Conservation (phyloP, 2,329 filamentous ascomycete species). For the Cadophora malorum region DNA sequence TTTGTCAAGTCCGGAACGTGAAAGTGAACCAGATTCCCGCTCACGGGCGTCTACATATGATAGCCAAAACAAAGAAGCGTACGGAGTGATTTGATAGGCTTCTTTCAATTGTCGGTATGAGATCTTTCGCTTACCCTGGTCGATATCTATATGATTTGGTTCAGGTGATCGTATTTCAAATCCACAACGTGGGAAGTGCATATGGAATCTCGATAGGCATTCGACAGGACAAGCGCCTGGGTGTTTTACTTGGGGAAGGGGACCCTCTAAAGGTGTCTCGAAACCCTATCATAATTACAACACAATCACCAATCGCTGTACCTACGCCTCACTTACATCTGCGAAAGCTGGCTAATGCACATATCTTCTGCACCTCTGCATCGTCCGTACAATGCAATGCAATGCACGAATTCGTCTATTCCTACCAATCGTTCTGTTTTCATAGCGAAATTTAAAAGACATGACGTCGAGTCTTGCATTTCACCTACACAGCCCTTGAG, state of each 20-base stretch:
- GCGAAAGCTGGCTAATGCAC: not conserved
- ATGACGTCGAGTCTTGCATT: constrained; percentile 16
- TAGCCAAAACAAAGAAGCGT: not conserved
- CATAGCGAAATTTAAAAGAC: not conserved
- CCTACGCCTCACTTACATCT: not conserved
- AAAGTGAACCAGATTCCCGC: not conserved
- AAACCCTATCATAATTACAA: too few species aligned
- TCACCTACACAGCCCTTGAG: not conserved
- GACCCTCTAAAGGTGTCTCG: too few species aligned
- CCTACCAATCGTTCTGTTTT: constrained; percentile 30
- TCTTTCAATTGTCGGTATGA: not conserved
- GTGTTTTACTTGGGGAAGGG: too few species aligned
- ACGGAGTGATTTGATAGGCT: not conserved
- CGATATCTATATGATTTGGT: not conserved
- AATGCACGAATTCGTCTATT: constrained; percentile 22
- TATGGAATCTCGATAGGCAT: not conserved
- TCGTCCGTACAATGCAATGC: not conserved
- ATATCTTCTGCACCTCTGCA: not conserved
- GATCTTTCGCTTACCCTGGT: constrained; percentile 12
- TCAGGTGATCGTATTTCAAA: not conserved
- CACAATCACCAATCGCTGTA: not conserved
- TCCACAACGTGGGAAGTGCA: constrained; percentile 7
- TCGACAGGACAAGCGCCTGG: not conserved
- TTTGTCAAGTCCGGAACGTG: not conserved
- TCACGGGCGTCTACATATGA: not conserved